These are phyloP conservation scores for Diaporthe velutina DNA, from an alignment of 2,329 filamentous ascomycete species.

Conservation along the genomic window DNA sequence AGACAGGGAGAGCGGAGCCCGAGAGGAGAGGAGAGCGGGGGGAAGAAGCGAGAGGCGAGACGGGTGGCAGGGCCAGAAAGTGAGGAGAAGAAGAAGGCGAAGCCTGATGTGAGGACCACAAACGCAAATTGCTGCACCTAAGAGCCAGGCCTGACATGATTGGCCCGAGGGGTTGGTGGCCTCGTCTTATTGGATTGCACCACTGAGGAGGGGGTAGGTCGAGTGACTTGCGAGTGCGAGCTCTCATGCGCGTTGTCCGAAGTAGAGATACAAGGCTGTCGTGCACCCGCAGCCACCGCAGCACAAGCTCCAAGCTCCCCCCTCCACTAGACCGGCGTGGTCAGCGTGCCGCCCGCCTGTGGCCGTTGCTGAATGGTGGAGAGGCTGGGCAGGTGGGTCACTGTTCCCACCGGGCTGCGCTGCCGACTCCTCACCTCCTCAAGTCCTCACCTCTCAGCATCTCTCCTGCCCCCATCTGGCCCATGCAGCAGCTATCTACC, in stretches of 20 bases:
- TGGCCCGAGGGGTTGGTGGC: conserved; percentile 5
- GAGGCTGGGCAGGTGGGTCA: conserved; percentile 13
- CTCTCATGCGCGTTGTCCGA: rapidly evolving
- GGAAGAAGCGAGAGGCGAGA: background rate
- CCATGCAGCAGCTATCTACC: background rate
- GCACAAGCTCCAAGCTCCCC: conserved; percentile 26
- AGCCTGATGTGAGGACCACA: conserved; percentile 13
- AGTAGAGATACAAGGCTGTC: conserved; percentile 26
- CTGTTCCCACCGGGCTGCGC: conserved; percentile 19
- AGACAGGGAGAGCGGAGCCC: background rate
- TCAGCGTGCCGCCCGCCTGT: conserved; percentile 28
- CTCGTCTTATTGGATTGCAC: conserved; percentile 24
- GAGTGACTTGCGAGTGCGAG: background rate
- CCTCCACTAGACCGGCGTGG: conserved; percentile 12
- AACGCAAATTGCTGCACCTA: conserved; percentile 19
- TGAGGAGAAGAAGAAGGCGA: conserved; percentile 5
- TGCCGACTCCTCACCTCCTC: conserved; percentile 18
- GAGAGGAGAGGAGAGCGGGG: background rate
- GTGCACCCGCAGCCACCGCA: conserved; percentile 23
- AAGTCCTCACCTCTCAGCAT: conserved; percentile 20
- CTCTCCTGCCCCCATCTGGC: background rate
- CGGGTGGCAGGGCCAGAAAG: background rate
- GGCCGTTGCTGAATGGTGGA: conserved; percentile 18
- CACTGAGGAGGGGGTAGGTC: conserved; percentile 2
- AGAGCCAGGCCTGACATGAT: background rate